Conservation (phyloP, 148 eudicot genomes). For the Spergularia marina region DNA sequence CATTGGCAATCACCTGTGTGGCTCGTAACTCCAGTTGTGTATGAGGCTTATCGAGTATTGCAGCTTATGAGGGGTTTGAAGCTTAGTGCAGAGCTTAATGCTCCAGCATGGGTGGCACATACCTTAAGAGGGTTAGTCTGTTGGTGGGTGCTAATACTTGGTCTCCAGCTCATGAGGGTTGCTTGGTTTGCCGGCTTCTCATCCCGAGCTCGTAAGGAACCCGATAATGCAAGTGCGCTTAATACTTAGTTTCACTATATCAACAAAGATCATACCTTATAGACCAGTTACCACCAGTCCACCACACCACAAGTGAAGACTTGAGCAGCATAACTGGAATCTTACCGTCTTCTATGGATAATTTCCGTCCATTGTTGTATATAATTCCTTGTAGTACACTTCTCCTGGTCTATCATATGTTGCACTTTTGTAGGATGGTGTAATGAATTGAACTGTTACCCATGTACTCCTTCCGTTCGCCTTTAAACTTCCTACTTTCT, state of each 20-base stretch:
- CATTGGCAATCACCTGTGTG: constrained; percentile 97
- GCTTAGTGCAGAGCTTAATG: constrained; percentile 76
- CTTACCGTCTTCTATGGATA: neutral
- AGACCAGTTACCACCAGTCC: neutral
- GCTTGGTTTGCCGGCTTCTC: constrained; percentile 96
- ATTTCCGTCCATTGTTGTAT: neutral
- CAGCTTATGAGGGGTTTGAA: constrained; percentile 97
- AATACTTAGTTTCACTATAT: neutral
- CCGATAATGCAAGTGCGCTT: constrained; percentile 24
- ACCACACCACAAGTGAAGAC: neutral
- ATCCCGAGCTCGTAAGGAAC: constrained; percentile 40
- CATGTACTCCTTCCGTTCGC: too few relatives aligned
- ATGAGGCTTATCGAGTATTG: constrained; percentile 79
- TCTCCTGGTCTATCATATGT: neutral
- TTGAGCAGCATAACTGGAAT: neutral
- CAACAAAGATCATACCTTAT: neutral
- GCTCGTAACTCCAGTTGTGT: constrained; percentile 85
- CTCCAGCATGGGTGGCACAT: constrained; percentile 76
- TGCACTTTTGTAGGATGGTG: neutral
- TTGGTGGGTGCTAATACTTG: constrained; percentile 92
- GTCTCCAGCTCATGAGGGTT: constrained; percentile 97
- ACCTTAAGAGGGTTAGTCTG: constrained; percentile 79
- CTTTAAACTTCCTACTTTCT: too few relatives aligned
- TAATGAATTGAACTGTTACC: too few relatives aligned
- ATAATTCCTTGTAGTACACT: neutral